Evolutionary conservation across 345 rosid species (phyloP), one percentile per base, ranked within the genome.

Genomic region (Aquilaria malaccensis): DNA sequence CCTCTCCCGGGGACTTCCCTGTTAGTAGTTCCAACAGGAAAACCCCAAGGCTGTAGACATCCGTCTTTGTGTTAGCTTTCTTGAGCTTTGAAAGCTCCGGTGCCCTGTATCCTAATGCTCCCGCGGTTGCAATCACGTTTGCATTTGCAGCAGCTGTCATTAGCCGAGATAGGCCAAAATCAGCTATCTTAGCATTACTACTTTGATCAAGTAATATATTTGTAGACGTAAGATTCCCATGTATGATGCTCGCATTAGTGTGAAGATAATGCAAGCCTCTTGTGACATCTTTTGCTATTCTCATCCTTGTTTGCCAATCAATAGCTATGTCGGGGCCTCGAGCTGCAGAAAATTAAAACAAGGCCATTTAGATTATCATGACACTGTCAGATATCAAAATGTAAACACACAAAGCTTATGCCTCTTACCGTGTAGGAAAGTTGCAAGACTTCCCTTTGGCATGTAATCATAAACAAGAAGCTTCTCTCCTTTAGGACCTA

Each of bases 401-500:
- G 29, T 50, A 4, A 50, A 50, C 0, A 4, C 0, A 22, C 10
- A 11, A 13, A 13, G 10, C 53, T 50, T 11, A 43, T 3, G 47
- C 37, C 46, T 64, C 85, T 76, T 70, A 90, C 96, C 92, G 65
- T 94, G 99, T 54, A 94, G 90, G 74, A 84, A 93, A 9, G 90
- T 77, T 31, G 92, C 86, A 57, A 90, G 96, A 43, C 95, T 90
- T 56, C 97, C 99, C 71, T 75, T 83, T 67, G 89, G 67, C 91
- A 94, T 85, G 81, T 89, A 90, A 65, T 94, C 97, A 14, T 87
- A 90, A 61, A 90, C 99, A 10, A 94, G 90, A 71, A 90, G 96
- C 81, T 87, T 94, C 80, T 90, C 99, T 56, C 95, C 97, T 63
- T 87, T 94, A 32, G 97, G 99, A 7, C 99, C 99, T 52, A 86